These are phyloP conservation scores for Globisporangium rhizosaccharum DNA, from an alignment of 352 stramenopile genomes.

Conservation along the genomic window DNA sequence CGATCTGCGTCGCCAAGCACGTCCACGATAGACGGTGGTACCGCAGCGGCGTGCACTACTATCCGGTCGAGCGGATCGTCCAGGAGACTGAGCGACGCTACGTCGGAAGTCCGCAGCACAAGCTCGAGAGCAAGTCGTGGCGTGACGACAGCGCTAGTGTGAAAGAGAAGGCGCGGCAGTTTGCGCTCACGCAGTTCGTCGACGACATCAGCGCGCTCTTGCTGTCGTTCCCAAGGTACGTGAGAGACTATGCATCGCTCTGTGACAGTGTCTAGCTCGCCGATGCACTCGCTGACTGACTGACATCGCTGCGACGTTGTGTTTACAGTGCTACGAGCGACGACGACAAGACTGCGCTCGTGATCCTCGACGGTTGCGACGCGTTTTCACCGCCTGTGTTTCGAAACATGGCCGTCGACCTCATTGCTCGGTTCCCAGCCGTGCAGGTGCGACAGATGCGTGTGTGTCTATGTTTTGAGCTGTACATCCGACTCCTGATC, in stretches of 20 bases:
- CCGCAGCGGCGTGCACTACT: constrained; percentile 49
- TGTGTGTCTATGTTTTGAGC: not conserved
- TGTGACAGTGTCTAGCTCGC: constrained; percentile 1
- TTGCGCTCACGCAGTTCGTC: constrained; percentile 22
- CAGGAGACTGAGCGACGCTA: constrained; percentile 8
- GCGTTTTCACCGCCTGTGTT: constrained; percentile 27
- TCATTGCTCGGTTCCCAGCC: constrained; percentile 26
- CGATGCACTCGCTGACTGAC: not conserved
- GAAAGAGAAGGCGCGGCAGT: not conserved
- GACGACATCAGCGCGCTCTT: constrained; percentile 24
- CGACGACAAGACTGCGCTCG: constrained; percentile 21
- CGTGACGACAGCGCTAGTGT: constrained; percentile 4
- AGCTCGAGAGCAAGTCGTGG: constrained; percentile 4
- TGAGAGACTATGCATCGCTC: not conserved
- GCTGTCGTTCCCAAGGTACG: constrained; percentile 30
- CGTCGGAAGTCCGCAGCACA: too few species aligned
- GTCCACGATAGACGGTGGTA: constrained; percentile 35
- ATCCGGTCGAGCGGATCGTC: constrained; percentile 36
- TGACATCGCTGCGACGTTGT: not conserved
- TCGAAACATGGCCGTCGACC: constrained; percentile 36
- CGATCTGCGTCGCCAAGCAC: constrained; percentile 47
- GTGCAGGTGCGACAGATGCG: constrained; percentile 32
- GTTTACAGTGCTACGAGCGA: constrained; percentile 7
- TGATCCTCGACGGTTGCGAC: constrained; percentile 68
- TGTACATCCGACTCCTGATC: not conserved